phyloP scores from a whole-genome alignment of 331 rosid species.

The Saraca asoca region DNA sequence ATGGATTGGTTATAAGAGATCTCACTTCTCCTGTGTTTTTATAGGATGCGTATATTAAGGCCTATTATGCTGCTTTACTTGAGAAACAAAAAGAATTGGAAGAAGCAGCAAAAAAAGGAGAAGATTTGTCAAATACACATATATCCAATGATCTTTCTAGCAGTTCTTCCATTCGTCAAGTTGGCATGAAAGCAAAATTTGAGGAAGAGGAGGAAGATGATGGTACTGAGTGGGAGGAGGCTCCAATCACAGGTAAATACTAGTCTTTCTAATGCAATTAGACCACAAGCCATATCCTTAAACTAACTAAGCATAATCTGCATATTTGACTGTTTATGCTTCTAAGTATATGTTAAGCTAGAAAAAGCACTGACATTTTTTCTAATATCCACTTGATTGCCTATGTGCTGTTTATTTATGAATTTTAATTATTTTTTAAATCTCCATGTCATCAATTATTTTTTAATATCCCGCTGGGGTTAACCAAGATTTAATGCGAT shows the following conservation, averaged over 20 bases:
- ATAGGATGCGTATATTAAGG: conserved; percentile 90
- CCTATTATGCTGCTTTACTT: conserved; percentile 84
- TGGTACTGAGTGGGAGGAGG: conserved; percentile 83
- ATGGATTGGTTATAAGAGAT: conserved; percentile 10
- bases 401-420: not conserved
- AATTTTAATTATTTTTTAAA: no score
- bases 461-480: no score
- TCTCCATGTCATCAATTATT: no score
- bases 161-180: conserved; percentile 55
- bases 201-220: conserved; percentile 59
- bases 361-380: not conserved
- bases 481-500: no score
- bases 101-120: conserved; percentile 59
- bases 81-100: conserved; percentile 71
- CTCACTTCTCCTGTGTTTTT: conserved; percentile 31
- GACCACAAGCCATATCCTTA: conserved; percentile 22
- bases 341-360: conserved; percentile 8
- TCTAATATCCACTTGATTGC: conserved; percentile 1
- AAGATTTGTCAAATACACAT: conserved; percentile 31
- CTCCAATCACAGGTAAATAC: conserved; percentile 65
- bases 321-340: conserved; percentile 26
- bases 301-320: conserved; percentile 22
- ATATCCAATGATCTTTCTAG: conserved; percentile 44
- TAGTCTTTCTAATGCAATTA: conserved; percentile 23
- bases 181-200: conserved; percentile 78